Base-by-base conservation (phyloP, 2,329 filamentous ascomycete genomes). In the Nothomitra cinnamomea region DNA sequence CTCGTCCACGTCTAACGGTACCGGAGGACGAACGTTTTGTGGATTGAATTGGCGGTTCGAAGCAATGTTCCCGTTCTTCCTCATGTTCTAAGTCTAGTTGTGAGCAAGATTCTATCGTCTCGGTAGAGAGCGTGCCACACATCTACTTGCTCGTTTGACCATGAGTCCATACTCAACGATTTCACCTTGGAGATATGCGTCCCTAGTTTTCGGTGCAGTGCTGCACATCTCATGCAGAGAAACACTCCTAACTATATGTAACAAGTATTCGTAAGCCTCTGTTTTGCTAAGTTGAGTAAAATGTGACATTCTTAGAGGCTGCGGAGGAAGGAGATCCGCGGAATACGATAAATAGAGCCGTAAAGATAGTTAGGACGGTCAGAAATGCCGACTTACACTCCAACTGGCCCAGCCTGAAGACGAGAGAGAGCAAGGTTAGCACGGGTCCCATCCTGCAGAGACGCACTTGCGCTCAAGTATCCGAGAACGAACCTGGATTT, bases 111-210 rank as follows among this genome's bases (percentile, higher is more conserved):
- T 54, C 35, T 24, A 4, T 38, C n/a, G 41, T 17, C 48, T 36
- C 12, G 32, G 35, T 15, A n/a, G 10, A 13, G 35, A 5, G 24
- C 15, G 45, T 53, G 36, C 69, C 78, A 69, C 73, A 95, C 89
- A 70, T 98, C 92, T 58, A 98, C 89, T 70, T 98, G 92, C 57
- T 96, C 92, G 63, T 83, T 83, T 50, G 85, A 82, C 92, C 92
- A 98, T 60, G 84, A 92, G 69, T 98, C 92, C 89, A 98, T 96
- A 67, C 85, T 96, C 70, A 98, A 70, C 38, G 89, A 96, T 70
- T 98, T 98, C 72, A 98, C 88, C 68, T 98, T 98, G 60, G 89
- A 95, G 58, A 98, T 87, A 68, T 98, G 92, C 41, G 92, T 96
- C 57, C 92, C 92, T 63, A 98, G 75, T 70, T 96, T 96, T 64